A percentile compares a stretch with the other conserved stretches of the same genome.
Evolutionary conservation across 306 rosid species (phyloP).

Genomic region (Rubus idaeus): DNA sequence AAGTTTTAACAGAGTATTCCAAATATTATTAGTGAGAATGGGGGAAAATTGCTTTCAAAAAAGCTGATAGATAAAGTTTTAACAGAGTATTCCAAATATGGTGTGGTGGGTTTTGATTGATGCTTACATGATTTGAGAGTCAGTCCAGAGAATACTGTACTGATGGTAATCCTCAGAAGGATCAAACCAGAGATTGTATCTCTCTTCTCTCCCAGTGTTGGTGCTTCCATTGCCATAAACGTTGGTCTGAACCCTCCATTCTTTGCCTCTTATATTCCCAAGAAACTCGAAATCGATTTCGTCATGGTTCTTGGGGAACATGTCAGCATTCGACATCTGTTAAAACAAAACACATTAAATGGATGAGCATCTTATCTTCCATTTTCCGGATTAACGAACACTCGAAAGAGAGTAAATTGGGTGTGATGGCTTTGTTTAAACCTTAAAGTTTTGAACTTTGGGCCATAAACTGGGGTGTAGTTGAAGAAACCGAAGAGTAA

Average conservation of each 20-base stretch:
- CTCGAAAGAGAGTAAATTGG: background rate
- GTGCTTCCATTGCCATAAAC: constrained; percentile 98
- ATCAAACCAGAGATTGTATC: constrained; percentile 89
- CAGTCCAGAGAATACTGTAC: constrained; percentile 86
- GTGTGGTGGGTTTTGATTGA: constrained; percentile 17
- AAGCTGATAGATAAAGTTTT: background rate
- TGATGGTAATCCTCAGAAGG: constrained; percentile 85
- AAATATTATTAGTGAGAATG: constrained; percentile 28
- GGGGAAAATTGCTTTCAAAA: constrained; percentile 4
- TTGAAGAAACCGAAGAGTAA: constrained; percentile 4
- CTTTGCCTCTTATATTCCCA: constrained; percentile 92
- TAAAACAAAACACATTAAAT: background rate
- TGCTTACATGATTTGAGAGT: constrained; percentile 81
- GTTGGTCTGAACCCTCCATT: constrained; percentile 96
- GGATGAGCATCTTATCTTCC: background rate
- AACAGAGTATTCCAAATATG: constrained; percentile 21
- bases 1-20: background rate
- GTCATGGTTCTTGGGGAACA: constrained; percentile 81
- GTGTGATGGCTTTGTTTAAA: background rate
- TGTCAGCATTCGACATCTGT: constrained; percentile 94
- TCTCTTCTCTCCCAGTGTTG: constrained; percentile 81
- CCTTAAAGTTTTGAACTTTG: background rate
- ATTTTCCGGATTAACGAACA: background rate
- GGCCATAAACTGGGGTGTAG: background rate
- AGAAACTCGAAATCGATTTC: constrained; percentile 95